Percentiles rank a stretch among this genome's conserved stretches.
phyloP scores from a whole-genome alignment of 495 filamentous ascomycete genomes.

The Talaromyces borbonicus region DNA sequence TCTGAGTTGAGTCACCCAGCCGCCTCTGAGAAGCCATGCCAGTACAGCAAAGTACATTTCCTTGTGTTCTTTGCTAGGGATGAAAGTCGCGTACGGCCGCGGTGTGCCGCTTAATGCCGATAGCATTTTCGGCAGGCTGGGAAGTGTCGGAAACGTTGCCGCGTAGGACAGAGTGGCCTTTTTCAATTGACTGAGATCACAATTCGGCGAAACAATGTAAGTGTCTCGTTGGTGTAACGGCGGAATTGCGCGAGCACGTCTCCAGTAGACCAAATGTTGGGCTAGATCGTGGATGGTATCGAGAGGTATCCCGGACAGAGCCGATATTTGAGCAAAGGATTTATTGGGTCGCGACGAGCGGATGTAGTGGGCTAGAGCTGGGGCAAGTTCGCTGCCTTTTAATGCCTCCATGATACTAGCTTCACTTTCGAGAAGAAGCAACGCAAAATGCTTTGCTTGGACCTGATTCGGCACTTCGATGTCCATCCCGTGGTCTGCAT shows the following conservation, averaged over 20 bases:
- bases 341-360: constrained; percentile 73
- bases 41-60: constrained; percentile 79
- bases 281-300: constrained; percentile 74
- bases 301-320: constrained; percentile 60
- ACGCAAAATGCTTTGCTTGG: constrained; percentile 73
- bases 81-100: constrained; percentile 67
- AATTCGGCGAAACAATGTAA: constrained; percentile 91
- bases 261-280: constrained; percentile 89
- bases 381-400: constrained; percentile 60
- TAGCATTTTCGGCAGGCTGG: constrained; percentile 75
- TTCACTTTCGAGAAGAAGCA: constrained; percentile 77
- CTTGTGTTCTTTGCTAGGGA: constrained; percentile 83
- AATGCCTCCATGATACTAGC: constrained; percentile 62
- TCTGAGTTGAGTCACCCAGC: constrained; percentile 86
- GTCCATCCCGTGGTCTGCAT: constrained; percentile 50
- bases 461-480: constrained; percentile 43
- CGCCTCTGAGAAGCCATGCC: constrained; percentile 82
- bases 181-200: constrained; percentile 64
- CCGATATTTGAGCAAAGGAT: constrained; percentile 74
- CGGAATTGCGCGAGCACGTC: constrained; percentile 82
- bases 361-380: constrained; percentile 73
- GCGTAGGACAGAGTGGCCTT: constrained; percentile 65
- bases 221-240: constrained; percentile 82
- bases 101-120: constrained; percentile 65
- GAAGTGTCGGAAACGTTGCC: constrained; percentile 66